These are phyloP conservation scores for Rhizophora mangle DNA, from an alignment of 345 rosid species.

Conservation along the genomic window DNA sequence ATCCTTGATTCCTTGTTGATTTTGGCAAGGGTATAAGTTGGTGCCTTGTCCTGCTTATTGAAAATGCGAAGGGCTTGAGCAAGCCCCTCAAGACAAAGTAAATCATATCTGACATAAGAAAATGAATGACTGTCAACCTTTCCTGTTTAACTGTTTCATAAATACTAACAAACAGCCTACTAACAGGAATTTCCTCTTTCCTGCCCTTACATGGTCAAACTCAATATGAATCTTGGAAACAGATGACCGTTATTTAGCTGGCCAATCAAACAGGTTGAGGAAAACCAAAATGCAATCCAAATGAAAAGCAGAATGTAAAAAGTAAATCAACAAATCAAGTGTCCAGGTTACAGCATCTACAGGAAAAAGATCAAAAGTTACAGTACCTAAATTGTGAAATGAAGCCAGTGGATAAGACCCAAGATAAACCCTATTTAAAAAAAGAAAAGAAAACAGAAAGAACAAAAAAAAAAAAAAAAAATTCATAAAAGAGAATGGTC, in stretches of 20 bases:
- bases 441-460: no score
- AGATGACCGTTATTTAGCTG: no score
- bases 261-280: no score
- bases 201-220: background rate
- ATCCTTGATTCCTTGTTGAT: conserved; percentile 49
- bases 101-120: conserved; percentile 60
- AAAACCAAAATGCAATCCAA: background rate
- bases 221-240: no score
- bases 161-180: background rate
- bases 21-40: conserved; percentile 42
- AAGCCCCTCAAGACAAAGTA: conserved; percentile 94
- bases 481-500: no score
- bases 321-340: background rate
- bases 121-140: background rate
- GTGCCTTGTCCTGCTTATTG: conserved; percentile 56
- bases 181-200: background rate
- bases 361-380: no score
- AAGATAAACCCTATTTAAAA: no score
- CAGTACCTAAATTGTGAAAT: no score
- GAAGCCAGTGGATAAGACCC: no score
- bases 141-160: background rate
- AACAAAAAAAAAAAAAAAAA: no score
- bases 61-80: conserved; percentile 93
- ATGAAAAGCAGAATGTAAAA: background rate
- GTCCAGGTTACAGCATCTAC: no score